These are phyloP conservation scores for Kalanchoe fedtschenkoi DNA, from an alignment of 164 flowering plant genomes.

Conservation along the genomic window DNA sequence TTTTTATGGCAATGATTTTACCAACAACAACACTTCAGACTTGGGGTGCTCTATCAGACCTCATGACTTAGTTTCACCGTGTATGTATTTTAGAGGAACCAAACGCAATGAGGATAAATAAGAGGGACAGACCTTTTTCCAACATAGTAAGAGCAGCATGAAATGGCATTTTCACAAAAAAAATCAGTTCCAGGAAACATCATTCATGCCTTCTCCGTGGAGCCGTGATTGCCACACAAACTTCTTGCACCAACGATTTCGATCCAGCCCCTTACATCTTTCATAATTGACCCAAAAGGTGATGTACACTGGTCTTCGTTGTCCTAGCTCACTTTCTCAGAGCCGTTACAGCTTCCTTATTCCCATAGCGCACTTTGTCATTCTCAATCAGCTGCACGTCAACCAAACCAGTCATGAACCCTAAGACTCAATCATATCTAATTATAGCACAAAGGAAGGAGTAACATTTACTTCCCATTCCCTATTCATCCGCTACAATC, in stretches of 20 bases:
- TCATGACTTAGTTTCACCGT: not conserved
- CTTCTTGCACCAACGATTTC: slow-evolving; percentile 65
- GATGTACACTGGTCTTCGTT: slow-evolving; percentile 72
- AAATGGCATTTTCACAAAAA: slow-evolving; percentile 71
- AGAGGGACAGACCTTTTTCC: slow-evolving; percentile 47
- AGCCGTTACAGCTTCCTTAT: slow-evolving; percentile 80
- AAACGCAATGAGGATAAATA: not conserved
- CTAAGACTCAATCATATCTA: not conserved
- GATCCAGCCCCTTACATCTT: slow-evolving; percentile 46
- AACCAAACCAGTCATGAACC: not conserved
- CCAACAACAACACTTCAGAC: not conserved
- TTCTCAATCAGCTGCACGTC: slow-evolving; percentile 62
- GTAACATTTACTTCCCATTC: not conserved
- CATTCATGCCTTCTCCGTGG: slow-evolving; percentile 66
- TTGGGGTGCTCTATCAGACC: not conserved
- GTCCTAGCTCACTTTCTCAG: slow-evolving; percentile 70
- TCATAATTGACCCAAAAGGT: slow-evolving; percentile 77
- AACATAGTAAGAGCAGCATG: slow-evolving; percentile 84
- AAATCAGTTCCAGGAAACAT: slow-evolving; percentile 82
- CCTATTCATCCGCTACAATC: not conserved
- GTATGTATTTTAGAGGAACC: not conserved
- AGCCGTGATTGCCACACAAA: slow-evolving; percentile 78
- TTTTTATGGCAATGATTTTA: not conserved
- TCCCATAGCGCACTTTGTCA: slow-evolving; percentile 74
- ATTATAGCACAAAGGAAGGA: not conserved